A percentile compares a stretch with the other conserved stretches of the same genome.
phyloP scores from a whole-genome alignment of 2,329 filamentous ascomycete species.

The Colletotrichum shisoi region DNA sequence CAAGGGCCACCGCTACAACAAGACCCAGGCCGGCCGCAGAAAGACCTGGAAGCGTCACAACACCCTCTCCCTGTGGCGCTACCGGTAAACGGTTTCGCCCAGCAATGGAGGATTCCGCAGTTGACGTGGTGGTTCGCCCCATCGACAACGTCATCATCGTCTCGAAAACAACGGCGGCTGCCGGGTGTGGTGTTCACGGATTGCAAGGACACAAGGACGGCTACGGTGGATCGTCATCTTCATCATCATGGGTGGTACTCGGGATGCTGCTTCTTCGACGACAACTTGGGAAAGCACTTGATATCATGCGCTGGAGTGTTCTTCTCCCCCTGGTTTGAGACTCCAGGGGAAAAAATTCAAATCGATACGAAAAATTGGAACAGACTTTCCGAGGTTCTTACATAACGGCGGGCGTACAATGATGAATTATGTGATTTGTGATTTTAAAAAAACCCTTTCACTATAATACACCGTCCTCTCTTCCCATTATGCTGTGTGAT shows the following conservation, averaged over 20 bases:
- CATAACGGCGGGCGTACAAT: slow-evolving; percentile 35
- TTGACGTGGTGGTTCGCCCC: slow-evolving; percentile 24
- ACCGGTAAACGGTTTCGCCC: slow-evolving; percentile 71
- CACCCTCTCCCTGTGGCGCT: slow-evolving; percentile 98
- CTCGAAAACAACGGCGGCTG: slow-evolving; percentile 15
- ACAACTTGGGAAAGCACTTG: slow-evolving; percentile 34
- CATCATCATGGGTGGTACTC: slow-evolving; percentile 32
- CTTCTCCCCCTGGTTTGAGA: slow-evolving; percentile 32
- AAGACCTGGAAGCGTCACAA: slow-evolving; percentile 99
- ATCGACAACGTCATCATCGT: slow-evolving; percentile 8
- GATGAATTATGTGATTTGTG: slow-evolving; percentile 38
- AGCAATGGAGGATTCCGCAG: slow-evolving; percentile 18
- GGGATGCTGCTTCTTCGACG: slow-evolving; percentile 33
- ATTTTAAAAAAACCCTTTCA: slow-evolving; percentile 1
- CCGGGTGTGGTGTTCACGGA: slow-evolving; percentile 24
- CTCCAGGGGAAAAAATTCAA: slow-evolving; percentile 22
- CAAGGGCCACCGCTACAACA: slow-evolving; percentile 99
- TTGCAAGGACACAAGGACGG: slow-evolving; percentile 31
- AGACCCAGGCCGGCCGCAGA: slow-evolving; percentile 94
- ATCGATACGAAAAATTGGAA: slow-evolving; percentile 39
- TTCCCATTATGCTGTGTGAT: neutral
- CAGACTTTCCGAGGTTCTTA: slow-evolving; percentile 36
- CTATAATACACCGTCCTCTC: neutral
- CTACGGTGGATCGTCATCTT: slow-evolving; percentile 21
- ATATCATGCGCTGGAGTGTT: slow-evolving; percentile 40